A percentile compares a stretch with the other conserved stretches of the same genome.
Conservation (phyloP, 139 green algal genomes). For the Micractinium conductrix region DNA sequence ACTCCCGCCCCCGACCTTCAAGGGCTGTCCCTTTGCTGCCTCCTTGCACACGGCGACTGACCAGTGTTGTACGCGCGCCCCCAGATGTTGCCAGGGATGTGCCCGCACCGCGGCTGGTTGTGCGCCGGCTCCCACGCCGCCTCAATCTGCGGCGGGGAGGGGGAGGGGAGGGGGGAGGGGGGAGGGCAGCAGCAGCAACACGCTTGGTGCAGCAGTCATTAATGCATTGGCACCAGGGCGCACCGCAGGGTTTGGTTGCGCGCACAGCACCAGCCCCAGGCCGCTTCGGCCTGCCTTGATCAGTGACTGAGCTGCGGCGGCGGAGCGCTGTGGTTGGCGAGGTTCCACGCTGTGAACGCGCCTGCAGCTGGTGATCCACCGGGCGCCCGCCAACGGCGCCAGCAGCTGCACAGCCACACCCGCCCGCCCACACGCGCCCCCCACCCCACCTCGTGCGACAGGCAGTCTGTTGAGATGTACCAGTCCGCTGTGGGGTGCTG, state of each 20-base stretch:
- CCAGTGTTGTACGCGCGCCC: slow-evolving; percentile 40
- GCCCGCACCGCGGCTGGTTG: slow-evolving; percentile 36
- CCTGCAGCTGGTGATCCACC: too few species aligned
- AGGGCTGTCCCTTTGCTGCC: too few species aligned
- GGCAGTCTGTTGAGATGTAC: slow-evolving; percentile 41
- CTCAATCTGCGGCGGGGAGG: not conserved
- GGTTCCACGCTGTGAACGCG: too few species aligned
- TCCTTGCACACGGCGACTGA: too few species aligned
- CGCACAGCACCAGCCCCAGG: not conserved
- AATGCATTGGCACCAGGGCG: not conserved
- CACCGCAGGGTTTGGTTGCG: not conserved
- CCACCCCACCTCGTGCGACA: slow-evolving; percentile 23
- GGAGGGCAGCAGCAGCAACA: not conserved
- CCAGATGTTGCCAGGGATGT: slow-evolving; percentile 34
- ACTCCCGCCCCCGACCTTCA: too few species aligned
- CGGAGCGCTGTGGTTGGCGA: too few species aligned
- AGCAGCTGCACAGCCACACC: too few species aligned
- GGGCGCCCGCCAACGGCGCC: too few species aligned
- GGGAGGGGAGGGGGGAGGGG: not conserved
- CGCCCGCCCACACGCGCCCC: too few species aligned
- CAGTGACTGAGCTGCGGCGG: too few species aligned
- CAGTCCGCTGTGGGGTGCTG: slow-evolving; percentile 22
- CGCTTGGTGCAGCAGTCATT: not conserved
- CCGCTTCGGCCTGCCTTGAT: too few species aligned
- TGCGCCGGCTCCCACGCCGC: not conserved